Conservation (phyloP, 768 basidiomycete genomes). For the Terana coerulea region DNA sequence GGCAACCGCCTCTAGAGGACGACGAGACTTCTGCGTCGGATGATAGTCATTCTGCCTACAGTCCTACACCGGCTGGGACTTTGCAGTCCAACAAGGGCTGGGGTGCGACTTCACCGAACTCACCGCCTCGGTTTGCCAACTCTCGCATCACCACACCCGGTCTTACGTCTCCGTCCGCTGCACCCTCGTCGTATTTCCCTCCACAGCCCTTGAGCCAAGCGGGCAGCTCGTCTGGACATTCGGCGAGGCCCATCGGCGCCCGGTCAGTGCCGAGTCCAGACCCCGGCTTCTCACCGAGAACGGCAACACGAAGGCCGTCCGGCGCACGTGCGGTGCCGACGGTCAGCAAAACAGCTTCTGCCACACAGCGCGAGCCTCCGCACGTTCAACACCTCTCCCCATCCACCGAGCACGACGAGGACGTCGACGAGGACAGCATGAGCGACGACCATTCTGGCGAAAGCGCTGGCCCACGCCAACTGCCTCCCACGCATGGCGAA, state of each 20-base stretch:
- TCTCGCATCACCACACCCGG: neutral
- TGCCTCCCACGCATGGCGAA: slow-evolving; percentile 10
- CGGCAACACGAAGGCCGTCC: slow-evolving; percentile 64
- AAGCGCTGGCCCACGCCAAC: neutral
- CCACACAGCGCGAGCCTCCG: slow-evolving; percentile 9
- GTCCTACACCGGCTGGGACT: slow-evolving; percentile 17
- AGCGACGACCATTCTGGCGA: slow-evolving; percentile 13
- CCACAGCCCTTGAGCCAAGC: neutral
- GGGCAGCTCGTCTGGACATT: slow-evolving; percentile 2
- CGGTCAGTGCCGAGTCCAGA: slow-evolving; percentile 7
- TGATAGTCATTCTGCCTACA: slow-evolving; percentile 18
- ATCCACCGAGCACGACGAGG: slow-evolving; percentile 10
- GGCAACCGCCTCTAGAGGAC: slow-evolving; percentile 17
- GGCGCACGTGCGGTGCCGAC: slow-evolving; percentile 80
- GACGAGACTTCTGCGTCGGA: slow-evolving; percentile 29
- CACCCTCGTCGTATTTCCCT: slow-evolving; percentile 3
- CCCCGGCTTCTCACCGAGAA: slow-evolving; percentile 7
- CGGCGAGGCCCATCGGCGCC: slow-evolving; percentile 3
- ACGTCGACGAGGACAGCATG: slow-evolving; percentile 7
- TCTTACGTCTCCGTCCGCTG: neutral
- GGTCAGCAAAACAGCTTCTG: slow-evolving; percentile 21
- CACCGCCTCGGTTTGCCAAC: neutral
- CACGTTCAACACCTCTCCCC: slow-evolving; percentile 6
- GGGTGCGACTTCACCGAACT: slow-evolving; percentile 9
- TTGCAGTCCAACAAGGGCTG: slow-evolving; percentile 3